Percentiles rank a stretch among this genome's conserved stretches.
Conservation (phyloP, 306 rosid species). For the Oemleria cerasiformis region DNA sequence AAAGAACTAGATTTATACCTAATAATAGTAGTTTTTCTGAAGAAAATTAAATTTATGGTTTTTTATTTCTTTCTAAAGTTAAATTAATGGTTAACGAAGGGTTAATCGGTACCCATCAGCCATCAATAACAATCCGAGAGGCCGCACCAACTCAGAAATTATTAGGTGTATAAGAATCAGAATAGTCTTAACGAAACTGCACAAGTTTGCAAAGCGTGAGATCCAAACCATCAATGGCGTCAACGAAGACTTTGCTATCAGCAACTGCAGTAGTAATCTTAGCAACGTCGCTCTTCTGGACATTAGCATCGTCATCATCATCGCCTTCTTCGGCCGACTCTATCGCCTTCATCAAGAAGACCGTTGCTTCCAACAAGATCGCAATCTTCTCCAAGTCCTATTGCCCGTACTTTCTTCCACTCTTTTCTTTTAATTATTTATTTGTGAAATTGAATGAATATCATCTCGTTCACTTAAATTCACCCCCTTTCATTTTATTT, state of each 20-base stretch:
- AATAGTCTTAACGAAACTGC: background rate
- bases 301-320: slow-evolving; percentile 1
- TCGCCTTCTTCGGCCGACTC: slow-evolving; percentile 38
- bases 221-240: slow-evolving; percentile 12
- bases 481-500: background rate
- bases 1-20: too few relatives aligned
- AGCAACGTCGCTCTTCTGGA: slow-evolving; percentile 31
- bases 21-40: too few relatives aligned
- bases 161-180: background rate
- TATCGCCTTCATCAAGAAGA: slow-evolving; percentile 55
- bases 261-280: slow-evolving; percentile 21
- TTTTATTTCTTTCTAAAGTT: too few relatives aligned
- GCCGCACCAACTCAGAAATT: too few relatives aligned
- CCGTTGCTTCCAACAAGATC: slow-evolving; percentile 66
- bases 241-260: slow-evolving; percentile 10
- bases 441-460: background rate
- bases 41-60: too few relatives aligned
- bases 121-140: too few relatives aligned
- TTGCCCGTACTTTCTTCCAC: slow-evolving; percentile 60
- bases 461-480: background rate
- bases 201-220: background rate
- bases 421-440: background rate
- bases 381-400: slow-evolving; percentile 94
- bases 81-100: too few relatives aligned
- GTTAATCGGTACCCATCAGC: too few relatives aligned